A percentile compares a stretch with the other conserved stretches of the same genome.
phyloP scores from a whole-genome alignment of 495 filamentous ascomycete genomes.

The Oleoguttula mirabilis region DNA sequence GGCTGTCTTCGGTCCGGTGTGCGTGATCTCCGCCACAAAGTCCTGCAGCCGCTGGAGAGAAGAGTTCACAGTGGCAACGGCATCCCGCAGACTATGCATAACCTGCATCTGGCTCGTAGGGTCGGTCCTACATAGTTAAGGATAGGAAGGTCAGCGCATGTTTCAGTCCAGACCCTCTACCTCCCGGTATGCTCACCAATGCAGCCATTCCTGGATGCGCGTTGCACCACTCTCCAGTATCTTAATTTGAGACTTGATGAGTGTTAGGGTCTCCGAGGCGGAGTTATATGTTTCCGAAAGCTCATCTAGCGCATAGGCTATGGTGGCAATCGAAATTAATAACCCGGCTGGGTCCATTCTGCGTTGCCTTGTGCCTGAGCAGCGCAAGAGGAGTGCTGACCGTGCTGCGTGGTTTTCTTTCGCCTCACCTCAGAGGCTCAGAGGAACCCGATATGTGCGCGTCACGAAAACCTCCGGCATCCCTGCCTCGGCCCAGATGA shows the following conservation, averaged over 20 bases:
- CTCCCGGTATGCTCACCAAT: no score
- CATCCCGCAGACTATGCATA: slow-evolving; percentile 1
- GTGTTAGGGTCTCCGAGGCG: background rate
- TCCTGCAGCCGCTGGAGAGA: slow-evolving; percentile 8
- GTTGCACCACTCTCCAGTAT: background rate
- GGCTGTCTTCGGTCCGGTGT: background rate
- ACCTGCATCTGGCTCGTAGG: background rate
- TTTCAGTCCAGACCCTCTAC: no score
- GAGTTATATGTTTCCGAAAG: slow-evolving; percentile 4
- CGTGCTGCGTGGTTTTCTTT: no score
- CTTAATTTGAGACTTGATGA: slow-evolving; percentile 2
- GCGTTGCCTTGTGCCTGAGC: no score
- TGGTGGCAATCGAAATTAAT: slow-evolving; percentile 1
- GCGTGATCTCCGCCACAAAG: background rate
- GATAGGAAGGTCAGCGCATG: no score
- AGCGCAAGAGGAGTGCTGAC: no score
- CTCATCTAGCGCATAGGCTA: background rate
- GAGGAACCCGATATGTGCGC: no score
- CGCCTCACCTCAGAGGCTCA: no score
- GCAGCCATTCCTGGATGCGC: slow-evolving; percentile 14
- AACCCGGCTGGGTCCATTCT: slow-evolving; percentile 13
- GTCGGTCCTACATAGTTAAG: no score
- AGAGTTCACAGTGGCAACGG: slow-evolving; percentile 3
- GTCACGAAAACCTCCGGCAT: no score
- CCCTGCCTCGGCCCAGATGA: no score